These are phyloP conservation scores for Nothophytophthora sp. DNA, from an alignment of 352 stramenopile species.

Conservation along the genomic window DNA sequence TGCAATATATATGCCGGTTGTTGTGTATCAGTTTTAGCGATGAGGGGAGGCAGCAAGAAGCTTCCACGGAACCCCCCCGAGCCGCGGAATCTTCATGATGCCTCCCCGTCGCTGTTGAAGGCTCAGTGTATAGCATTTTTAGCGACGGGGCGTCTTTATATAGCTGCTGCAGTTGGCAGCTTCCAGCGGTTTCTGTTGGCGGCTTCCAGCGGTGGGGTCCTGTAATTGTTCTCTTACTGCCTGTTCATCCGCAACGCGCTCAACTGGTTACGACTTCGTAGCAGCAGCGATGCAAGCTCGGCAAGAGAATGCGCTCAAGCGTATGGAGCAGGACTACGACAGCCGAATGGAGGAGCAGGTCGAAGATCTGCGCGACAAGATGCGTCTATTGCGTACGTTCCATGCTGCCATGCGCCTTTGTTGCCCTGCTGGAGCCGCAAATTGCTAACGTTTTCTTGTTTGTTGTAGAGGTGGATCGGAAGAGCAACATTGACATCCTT, in stretches of 20 bases:
- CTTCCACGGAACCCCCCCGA: no score
- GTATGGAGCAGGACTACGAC: slow-evolving; percentile 83
- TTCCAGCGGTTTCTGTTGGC: no score
- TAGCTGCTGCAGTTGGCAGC: not conserved
- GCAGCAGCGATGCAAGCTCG: slow-evolving; percentile 45
- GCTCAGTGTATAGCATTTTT: no score
- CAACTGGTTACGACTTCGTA: no score
- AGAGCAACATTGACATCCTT: slow-evolving; percentile 82
- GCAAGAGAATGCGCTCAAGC: slow-evolving; percentile 72
- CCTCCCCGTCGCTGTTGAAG: no score
- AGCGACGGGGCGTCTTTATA: no score
- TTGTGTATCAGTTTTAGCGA: not conserved
- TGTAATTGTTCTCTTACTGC: no score
- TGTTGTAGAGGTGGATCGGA: slow-evolving; percentile 77
- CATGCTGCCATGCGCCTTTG: not conserved
- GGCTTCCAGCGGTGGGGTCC: not conserved
- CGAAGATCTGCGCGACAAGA: slow-evolving; percentile 82
- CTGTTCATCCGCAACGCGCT: no score
- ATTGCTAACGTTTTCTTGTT: slow-evolving; percentile 5
- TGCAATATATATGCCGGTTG: slow-evolving; percentile 1
- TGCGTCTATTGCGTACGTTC: slow-evolving; percentile 77
- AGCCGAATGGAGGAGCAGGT: slow-evolving; percentile 85
- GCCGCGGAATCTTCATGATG: no score
- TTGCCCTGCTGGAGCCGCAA: slow-evolving; percentile 1
- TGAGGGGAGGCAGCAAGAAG: not conserved